Evolutionary conservation across 1,284 basidiomycete genomes (phyloP), one percentile per base, ranked within the genome.

Genomic region (Pseudozyma tsukubaensis): DNA sequence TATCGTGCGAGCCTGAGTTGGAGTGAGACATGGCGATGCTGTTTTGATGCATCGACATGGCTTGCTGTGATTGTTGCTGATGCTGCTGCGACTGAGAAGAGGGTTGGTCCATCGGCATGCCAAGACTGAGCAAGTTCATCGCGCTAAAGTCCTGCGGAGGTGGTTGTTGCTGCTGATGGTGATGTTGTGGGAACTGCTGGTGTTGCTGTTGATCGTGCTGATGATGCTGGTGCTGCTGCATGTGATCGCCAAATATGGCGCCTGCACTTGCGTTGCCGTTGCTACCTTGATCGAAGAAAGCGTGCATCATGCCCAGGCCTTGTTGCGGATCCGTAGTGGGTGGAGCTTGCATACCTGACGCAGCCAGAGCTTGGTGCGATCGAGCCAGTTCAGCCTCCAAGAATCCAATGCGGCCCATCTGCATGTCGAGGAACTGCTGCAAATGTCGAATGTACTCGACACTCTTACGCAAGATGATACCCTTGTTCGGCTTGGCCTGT

Each of bases 401-500:
- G 48, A 77, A 77, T n/a, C 64, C 48, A 50, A 79, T 83, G 11
- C 77, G 62, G 11, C 68, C 61, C 61, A 76, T 75, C 60, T 83
- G 80, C 67, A 78, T 77, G 37, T 79, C 75, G 43, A 82, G 54
- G 50, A 83, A 79, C 48, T 84, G 76, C 70, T 83, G 81, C 50
- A 83, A 55, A 48, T 80, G 76, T 24, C 77, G 66, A 19, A 83
- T 83, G 61, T 84, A 83, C 35, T 83, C 83, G 36, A 83, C 81
- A 37, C 76, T 79, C 76, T 83, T 84, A 19, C 72, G 76, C 35
- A 82, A 54, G 42, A 84, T 84, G 60, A 84, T 79, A 45, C 83
- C 82, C 58, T 84, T 84, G 72, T 84, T 84, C 1, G 82, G 83
- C 53, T 83, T 83, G 32, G 75, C 77, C 40, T 82, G 77, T 6